Conservation (phyloP, 2,329 filamentous ascomycete species). For the Rhynchosporium secalis region DNA sequence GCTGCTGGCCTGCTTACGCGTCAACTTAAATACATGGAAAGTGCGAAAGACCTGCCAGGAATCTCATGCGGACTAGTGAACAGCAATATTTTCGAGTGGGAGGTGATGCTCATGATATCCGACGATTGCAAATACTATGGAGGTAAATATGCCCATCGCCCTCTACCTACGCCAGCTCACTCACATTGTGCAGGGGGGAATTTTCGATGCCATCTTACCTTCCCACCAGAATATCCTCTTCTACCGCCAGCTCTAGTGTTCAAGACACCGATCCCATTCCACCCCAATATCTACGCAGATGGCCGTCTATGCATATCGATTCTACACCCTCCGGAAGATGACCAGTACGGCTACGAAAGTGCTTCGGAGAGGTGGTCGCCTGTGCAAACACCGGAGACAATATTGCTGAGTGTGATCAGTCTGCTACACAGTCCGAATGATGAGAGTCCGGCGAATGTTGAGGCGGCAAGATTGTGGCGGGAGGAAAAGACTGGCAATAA, state of each 20-base stretch:
- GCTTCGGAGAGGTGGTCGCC: slow-evolving; percentile 91
- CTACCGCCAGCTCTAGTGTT: slow-evolving; percentile 89
- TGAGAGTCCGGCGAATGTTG: slow-evolving; percentile 92
- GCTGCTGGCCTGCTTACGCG: slow-evolving; percentile 74
- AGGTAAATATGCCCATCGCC: slow-evolving; percentile 54
- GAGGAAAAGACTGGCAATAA: slow-evolving; percentile 65
- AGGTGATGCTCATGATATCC: slow-evolving; percentile 97
- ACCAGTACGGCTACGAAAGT: slow-evolving; percentile 89
- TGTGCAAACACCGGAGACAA: slow-evolving; percentile 93
- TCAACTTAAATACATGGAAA: slow-evolving; percentile 94
- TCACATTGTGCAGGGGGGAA: slow-evolving; percentile 68
- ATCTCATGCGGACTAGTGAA: slow-evolving; percentile 89
- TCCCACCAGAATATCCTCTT: slow-evolving; percentile 83
- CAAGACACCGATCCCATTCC: slow-evolving; percentile 78
- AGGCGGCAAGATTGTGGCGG: slow-evolving; percentile 85
- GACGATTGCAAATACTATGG: slow-evolving; percentile 81
- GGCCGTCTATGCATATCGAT: slow-evolving; percentile 97
- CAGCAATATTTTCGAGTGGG: slow-evolving; percentile 95
- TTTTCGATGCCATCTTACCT: slow-evolving; percentile 82
- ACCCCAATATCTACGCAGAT: slow-evolving; percentile 88
- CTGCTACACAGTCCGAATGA: slow-evolving; percentile 92
- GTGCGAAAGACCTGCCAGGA: slow-evolving; percentile 84
- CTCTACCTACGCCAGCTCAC: slow-evolving; percentile 55
- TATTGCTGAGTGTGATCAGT: slow-evolving; percentile 87
- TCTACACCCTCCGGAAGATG: slow-evolving; percentile 90